Evolutionary conservation across 176 grass and related monocot species (phyloP).

Genomic region (Calamus simplicifolius): DNA sequence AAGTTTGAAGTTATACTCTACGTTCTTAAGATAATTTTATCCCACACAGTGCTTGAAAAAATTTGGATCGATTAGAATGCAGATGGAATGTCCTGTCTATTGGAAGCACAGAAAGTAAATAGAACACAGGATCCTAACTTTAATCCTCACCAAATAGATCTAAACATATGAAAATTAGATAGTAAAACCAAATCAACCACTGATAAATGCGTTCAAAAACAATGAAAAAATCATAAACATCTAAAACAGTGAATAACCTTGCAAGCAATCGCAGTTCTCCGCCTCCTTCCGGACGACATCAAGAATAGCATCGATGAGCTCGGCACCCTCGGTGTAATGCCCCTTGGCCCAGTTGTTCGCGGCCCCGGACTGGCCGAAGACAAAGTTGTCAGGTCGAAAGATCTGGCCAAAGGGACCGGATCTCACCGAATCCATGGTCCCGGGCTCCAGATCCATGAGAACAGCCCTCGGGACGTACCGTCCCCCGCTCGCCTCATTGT

Average conservation of each 20-base stretch:
- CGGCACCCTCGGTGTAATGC: constrained; percentile 13
- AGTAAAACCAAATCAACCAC: too few relatives aligned
- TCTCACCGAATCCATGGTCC: constrained; percentile 16
- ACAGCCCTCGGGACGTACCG: constrained; percentile 8
- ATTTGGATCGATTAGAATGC: too few relatives aligned
- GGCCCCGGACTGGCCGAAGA: constrained; percentile 14
- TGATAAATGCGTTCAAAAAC: too few relatives aligned
- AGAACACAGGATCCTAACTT: too few relatives aligned
- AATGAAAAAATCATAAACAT: too few relatives aligned
- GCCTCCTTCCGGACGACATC: constrained; percentile 17
- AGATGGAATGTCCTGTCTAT: too few relatives aligned
- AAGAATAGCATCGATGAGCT: constrained; percentile 8
- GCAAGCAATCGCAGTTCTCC: constrained; percentile 17
- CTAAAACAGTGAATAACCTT: not conserved
- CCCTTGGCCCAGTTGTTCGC: constrained; percentile 21
- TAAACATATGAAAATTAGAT: too few relatives aligned
- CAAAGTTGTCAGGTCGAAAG: constrained; percentile 13
- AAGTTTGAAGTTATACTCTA: too few relatives aligned
- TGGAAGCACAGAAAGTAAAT: too few relatives aligned
- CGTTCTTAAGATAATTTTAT: too few relatives aligned
- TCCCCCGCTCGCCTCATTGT: constrained; percentile 11
- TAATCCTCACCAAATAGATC: too few relatives aligned
- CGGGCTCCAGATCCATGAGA: constrained; percentile 17
- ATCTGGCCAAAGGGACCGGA: constrained; percentile 8
- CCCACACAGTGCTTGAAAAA: too few relatives aligned